A percentile compares a stretch with the other conserved stretches of the same genome.
phyloP scores from a whole-genome alignment of 2,329 filamentous ascomycete genomes.

The Zalaria obscura region DNA sequence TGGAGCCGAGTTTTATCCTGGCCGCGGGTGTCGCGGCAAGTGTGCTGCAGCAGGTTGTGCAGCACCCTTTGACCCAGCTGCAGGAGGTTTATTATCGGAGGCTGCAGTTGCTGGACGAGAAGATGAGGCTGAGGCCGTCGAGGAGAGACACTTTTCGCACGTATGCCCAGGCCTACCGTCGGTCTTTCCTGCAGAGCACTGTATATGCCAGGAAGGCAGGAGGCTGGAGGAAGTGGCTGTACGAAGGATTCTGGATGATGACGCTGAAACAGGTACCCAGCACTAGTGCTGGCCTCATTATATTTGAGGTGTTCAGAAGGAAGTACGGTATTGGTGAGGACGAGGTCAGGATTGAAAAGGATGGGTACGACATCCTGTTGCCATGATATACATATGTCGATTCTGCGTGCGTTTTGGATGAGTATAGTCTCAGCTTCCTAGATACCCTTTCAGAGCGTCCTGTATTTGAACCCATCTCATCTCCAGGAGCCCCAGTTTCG shows the following conservation, averaged over 20 bases:
- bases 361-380: slow-evolving; percentile 59
- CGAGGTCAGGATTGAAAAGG: slow-evolving; percentile 49
- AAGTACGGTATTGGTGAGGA: slow-evolving; percentile 55
- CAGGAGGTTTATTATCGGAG: slow-evolving; percentile 62
- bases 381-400: slow-evolving; percentile 18
- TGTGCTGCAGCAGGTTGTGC: slow-evolving; percentile 51
- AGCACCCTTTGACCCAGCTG: slow-evolving; percentile 58
- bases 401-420: neutral
- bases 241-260: slow-evolving; percentile 57
- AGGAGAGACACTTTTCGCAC: slow-evolving; percentile 39
- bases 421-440: neutral
- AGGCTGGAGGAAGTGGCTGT: slow-evolving; percentile 49
- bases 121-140: slow-evolving; percentile 12
- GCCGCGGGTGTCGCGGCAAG: slow-evolving; percentile 56
- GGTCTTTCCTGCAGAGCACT: slow-evolving; percentile 48
- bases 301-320: slow-evolving; percentile 61
- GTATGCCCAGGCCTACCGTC: slow-evolving; percentile 58
- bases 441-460: slow-evolving; percentile 8
- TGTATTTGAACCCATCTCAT: slow-evolving; percentile 24
- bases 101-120: slow-evolving; percentile 55
- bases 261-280: slow-evolving; percentile 63
- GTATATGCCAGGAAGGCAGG: slow-evolving; percentile 44
- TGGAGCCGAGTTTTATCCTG: slow-evolving; percentile 60
- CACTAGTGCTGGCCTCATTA: slow-evolving; percentile 62
- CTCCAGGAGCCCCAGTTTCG: slow-evolving; percentile 7